A percentile compares a stretch with the other conserved stretches of the same genome.
phyloP scores from a whole-genome alignment of 371 early-diverging fungal genomes.

The Homolaphlyctis polyrhiza region DNA sequence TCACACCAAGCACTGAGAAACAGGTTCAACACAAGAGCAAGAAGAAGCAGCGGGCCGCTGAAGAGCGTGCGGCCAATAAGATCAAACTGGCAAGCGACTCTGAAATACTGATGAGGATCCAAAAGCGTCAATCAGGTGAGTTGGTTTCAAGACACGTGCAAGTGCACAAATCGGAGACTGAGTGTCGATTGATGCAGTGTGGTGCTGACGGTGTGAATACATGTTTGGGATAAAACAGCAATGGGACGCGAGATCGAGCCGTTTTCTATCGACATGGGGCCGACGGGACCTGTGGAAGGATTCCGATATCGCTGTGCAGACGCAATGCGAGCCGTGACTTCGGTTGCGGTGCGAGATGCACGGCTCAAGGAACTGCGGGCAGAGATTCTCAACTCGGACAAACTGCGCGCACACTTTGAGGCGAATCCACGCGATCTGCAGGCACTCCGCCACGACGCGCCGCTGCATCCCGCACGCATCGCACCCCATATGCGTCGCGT shows the following conservation, averaged over 20 bases:
- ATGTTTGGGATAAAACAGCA: slow-evolving; percentile 11
- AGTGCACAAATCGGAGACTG: neutral
- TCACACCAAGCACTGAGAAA: slow-evolving; percentile 25
- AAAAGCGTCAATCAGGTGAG: slow-evolving; percentile 59
- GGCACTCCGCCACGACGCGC: slow-evolving; percentile 87
- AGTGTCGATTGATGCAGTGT: neutral
- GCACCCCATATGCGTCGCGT: slow-evolving; percentile 87
- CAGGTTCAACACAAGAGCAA: slow-evolving; percentile 3
- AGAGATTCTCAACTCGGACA: slow-evolving; percentile 91
- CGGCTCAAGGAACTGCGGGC: slow-evolving; percentile 86
- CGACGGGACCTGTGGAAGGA: slow-evolving; percentile 78
- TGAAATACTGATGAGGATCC: slow-evolving; percentile 63
- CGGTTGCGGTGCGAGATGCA: slow-evolving; percentile 76
- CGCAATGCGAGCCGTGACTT: slow-evolving; percentile 78
- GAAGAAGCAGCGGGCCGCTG: slow-evolving; percentile 33
- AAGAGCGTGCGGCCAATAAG: slow-evolving; percentile 24
- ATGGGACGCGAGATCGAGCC: slow-evolving; percentile 61
- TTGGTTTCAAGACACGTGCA: neutral
- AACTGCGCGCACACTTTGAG: slow-evolving; percentile 93
- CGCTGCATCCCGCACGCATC: slow-evolving; percentile 72
- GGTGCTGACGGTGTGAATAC: neutral
- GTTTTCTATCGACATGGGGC: slow-evolving; percentile 85
- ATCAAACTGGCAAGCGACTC: slow-evolving; percentile 49
- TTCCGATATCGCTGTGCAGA: slow-evolving; percentile 89
- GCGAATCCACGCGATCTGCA: slow-evolving; percentile 91